Evolutionary conservation across 768 basidiomycete genomes (phyloP).

Genomic region (Tylopilus cervinicoccineus): DNA sequence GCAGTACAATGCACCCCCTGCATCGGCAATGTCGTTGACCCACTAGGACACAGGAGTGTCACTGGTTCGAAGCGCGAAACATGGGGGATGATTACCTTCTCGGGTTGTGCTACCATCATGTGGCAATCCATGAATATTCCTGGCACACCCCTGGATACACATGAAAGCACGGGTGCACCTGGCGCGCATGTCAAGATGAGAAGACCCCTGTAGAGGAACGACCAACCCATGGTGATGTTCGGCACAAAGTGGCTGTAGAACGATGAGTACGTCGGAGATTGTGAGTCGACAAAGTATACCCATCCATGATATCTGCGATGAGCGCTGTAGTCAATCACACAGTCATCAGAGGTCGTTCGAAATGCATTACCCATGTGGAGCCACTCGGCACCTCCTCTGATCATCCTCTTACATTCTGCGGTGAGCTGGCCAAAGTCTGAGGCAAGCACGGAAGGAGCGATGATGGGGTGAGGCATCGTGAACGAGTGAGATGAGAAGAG

Average conservation of each 20-base stretch:
- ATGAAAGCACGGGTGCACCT: slow-evolving; percentile 88
- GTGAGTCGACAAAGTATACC: slow-evolving; percentile 42
- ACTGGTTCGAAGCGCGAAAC: neutral
- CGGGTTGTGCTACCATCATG: slow-evolving; percentile 98
- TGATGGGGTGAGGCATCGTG: slow-evolving; percentile 83
- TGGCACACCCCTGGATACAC: slow-evolving; percentile 81
- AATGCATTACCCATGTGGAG: slow-evolving; percentile 81
- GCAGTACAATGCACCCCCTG: slow-evolving; percentile 92
- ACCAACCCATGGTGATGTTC: slow-evolving; percentile 94
- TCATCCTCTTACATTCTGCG: slow-evolving; percentile 96
- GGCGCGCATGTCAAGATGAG: slow-evolving; percentile 12
- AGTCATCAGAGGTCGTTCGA: slow-evolving; percentile 2
- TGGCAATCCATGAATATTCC: slow-evolving; percentile 99
- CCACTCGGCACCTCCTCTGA: slow-evolving; percentile 94
- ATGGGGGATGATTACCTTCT: slow-evolving; percentile 52
- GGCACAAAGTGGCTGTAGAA: slow-evolving; percentile 87
- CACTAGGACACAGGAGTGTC: slow-evolving; percentile 51
- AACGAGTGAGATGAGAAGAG: slow-evolving; percentile 7
- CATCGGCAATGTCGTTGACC: slow-evolving; percentile 94
- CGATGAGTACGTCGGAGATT: neutral
- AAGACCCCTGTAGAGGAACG: neutral
- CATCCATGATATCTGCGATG: slow-evolving; percentile 95
- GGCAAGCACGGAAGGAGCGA: slow-evolving; percentile 95
- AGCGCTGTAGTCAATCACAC: slow-evolving; percentile 9
- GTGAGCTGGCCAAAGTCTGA: slow-evolving; percentile 95